A percentile compares a stretch with the other conserved stretches of the same genome.
These are phyloP conservation scores for Periconia sp. DNA, from an alignment of 2,329 filamentous ascomycete species.

Conservation along the genomic window DNA sequence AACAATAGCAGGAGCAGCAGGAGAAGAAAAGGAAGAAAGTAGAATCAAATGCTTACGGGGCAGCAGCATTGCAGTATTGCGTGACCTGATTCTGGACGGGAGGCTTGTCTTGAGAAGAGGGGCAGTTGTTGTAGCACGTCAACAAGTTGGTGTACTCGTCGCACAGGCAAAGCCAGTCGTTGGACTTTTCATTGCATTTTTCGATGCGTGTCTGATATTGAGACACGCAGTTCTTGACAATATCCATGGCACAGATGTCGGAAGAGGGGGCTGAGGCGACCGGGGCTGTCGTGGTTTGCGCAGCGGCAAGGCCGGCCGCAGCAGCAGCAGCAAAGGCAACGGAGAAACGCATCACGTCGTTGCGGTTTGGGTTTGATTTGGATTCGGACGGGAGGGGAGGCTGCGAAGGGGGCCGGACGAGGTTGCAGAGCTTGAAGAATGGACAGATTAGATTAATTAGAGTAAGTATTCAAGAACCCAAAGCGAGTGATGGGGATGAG, in stretches of 20 bases:
- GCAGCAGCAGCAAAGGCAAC: constrained; percentile 31
- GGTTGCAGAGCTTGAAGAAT: not conserved
- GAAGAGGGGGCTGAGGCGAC: constrained; percentile 21
- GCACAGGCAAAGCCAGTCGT: constrained; percentile 62
- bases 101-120: constrained; percentile 45
- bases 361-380: not conserved
- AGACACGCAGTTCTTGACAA: constrained; percentile 53
- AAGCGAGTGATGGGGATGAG: constrained; percentile 1
- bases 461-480: not conserved
- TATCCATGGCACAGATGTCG: constrained; percentile 45
- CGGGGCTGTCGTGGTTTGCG: constrained; percentile 38
- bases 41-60: constrained; percentile 33
- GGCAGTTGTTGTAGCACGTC: constrained; percentile 68
- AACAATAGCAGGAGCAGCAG: too few species aligned
- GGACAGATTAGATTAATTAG: not conserved
- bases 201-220: constrained; percentile 46
- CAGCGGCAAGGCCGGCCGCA: constrained; percentile 44
- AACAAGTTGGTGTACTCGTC: constrained; percentile 55
- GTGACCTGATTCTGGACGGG: constrained; percentile 40
- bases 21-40: not conserved
- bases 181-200: constrained; percentile 41
- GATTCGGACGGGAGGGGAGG: not conserved
- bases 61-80: constrained; percentile 46
- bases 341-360: constrained; percentile 36
- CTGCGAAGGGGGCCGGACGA: not conserved